Conservation (phyloP, 2,329 filamentous ascomycete species). For the Penicillium aurantiogriseum region DNA sequence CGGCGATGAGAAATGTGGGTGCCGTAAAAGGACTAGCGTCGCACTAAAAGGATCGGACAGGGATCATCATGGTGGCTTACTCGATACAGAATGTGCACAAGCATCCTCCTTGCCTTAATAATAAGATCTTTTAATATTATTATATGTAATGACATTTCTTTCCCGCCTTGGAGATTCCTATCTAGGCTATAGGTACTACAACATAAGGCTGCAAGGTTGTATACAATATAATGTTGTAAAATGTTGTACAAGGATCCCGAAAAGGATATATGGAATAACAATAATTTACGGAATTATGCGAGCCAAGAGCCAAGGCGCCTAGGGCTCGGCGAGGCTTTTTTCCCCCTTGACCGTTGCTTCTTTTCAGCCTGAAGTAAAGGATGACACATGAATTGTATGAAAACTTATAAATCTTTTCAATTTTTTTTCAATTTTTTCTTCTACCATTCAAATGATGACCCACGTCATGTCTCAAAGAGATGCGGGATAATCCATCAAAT, state of each 20-base stretch:
- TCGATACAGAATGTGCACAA: slow-evolving; percentile 4
- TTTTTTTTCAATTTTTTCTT: background rate
- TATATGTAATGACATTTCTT: background rate
- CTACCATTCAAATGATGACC: background rate
- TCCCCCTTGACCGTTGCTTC: background rate
- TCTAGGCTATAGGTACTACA: background rate
- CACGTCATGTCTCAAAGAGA: slow-evolving; percentile 2
- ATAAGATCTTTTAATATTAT: background rate
- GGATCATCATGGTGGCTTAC: background rate
- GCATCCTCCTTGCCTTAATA: background rate
- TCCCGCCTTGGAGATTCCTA: background rate
- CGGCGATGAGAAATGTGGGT: background rate
- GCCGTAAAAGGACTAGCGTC: background rate
- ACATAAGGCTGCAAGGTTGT: background rate
- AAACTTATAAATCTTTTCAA: background rate
- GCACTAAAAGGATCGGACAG: background rate
- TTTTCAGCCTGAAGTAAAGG: background rate
- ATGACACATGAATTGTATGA: slow-evolving; percentile 1
- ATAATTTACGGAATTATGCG: background rate
- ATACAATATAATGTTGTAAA: background rate
- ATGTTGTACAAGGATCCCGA: background rate
- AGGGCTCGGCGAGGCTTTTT: background rate
- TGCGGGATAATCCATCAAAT: background rate
- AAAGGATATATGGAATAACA: background rate
- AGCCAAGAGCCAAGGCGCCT: slow-evolving; percentile 3